Percentiles rank a stretch among this genome's conserved stretches.
Evolutionary conservation across 1,284 basidiomycete genomes (phyloP).

Genomic region (Coniferiporia weirii): DNA sequence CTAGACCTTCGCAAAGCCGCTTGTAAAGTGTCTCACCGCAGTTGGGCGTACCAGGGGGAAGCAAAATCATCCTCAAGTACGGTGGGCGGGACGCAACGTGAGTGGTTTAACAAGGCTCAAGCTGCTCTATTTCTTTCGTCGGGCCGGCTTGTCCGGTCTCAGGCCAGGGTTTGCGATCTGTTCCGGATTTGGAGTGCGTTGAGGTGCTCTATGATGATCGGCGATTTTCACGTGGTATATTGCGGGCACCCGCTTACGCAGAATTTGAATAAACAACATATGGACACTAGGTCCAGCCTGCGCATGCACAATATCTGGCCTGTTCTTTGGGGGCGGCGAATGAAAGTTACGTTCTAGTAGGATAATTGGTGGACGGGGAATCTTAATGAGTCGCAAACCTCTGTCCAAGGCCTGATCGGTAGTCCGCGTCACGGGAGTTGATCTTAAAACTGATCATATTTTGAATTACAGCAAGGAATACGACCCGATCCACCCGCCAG

Average conservation of each 20-base stretch:
- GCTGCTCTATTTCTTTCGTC: background rate
- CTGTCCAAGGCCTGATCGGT: no score
- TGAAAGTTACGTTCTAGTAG: no score
- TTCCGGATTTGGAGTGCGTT: background rate
- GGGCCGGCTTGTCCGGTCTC: background rate
- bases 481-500: slow-evolving; percentile 84
- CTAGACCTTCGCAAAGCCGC: background rate
- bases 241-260: no score
- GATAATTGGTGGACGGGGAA: no score
- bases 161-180: background rate
- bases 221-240: no score
- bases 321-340: no score
- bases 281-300: no score
- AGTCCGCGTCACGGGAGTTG: no score
- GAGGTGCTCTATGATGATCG: background rate
- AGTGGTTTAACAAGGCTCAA: slow-evolving; percentile 20
- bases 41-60: slow-evolving; percentile 38
- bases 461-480: slow-evolving; percentile 55
- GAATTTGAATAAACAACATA: no score
- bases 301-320: no score
- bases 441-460: background rate
- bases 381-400: no score
- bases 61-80: slow-evolving; percentile 63
- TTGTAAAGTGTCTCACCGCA: slow-evolving; percentile 23
- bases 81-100: slow-evolving; percentile 75